Evolutionary conservation across 1,139 yeast species (phyloP).

Genomic region (Taphrina communis): DNA sequence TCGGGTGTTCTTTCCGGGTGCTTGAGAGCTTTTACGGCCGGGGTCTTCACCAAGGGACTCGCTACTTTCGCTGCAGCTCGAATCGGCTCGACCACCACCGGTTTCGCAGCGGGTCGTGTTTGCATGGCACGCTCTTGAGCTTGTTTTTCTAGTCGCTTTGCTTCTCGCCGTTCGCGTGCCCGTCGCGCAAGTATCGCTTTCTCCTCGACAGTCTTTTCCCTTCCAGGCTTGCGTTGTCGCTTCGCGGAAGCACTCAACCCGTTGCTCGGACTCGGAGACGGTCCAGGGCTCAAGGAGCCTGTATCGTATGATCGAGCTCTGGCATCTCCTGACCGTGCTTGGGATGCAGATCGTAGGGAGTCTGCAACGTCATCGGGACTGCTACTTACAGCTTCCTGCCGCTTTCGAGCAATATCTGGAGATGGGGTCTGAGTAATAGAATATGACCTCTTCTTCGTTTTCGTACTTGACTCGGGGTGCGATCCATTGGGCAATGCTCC

Average conservation of each 20-base stretch:
- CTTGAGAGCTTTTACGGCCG: neutral
- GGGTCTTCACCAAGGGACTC: neutral
- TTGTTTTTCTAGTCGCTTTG: slow-evolving; percentile 13
- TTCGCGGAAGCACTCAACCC: neutral
- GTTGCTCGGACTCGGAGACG: slow-evolving; percentile 3
- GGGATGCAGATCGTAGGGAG: neutral
- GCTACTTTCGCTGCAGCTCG: slow-evolving; percentile 1
- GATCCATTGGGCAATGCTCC: too few species aligned
- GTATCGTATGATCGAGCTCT: neutral
- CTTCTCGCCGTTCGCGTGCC: slow-evolving; percentile 21
- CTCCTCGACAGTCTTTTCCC: slow-evolving; percentile 26
- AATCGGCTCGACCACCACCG: slow-evolving; percentile 1
- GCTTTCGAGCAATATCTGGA: slow-evolving; percentile 7
- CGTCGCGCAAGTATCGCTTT: slow-evolving; percentile 22
- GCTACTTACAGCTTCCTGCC: neutral
- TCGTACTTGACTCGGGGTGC: neutral
- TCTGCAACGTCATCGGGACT: neutral
- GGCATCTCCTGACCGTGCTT: neutral
- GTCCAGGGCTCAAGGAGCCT: neutral
- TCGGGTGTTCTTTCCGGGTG: slow-evolving; percentile 1
- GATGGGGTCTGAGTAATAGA: neutral
- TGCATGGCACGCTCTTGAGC: slow-evolving; percentile 20
- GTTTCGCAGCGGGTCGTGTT: slow-evolving; percentile 19
- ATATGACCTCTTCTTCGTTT: neutral
- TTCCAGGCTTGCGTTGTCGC: slow-evolving; percentile 16